Evolutionary conservation across 2,329 filamentous ascomycete genomes (phyloP).

Genomic region (Myriosclerotinia duriaeana): DNA sequence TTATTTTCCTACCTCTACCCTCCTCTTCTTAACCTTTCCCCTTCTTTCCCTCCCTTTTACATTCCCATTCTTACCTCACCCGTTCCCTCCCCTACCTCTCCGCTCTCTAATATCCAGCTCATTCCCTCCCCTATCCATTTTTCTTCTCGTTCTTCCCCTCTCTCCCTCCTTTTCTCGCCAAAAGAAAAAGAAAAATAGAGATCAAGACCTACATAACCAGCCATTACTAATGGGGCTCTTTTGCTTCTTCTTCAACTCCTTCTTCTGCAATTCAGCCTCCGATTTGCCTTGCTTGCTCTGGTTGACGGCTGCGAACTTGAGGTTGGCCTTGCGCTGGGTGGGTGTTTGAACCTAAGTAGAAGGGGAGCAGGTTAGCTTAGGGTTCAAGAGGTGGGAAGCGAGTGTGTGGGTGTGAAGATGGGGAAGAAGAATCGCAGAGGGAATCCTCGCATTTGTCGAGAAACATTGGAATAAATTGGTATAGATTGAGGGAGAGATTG

Average conservation of each 20-base stretch:
- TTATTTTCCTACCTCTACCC: too few relatives aligned
- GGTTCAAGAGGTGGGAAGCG: too few relatives aligned
- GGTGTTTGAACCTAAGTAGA: slow-evolving; percentile 71
- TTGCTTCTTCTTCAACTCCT: slow-evolving; percentile 42
- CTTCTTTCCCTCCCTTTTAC: not conserved
- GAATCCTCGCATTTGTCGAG: not conserved
- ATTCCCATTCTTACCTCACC: not conserved
- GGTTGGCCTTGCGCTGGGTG: slow-evolving; percentile 77
- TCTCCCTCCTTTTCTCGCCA: not conserved
- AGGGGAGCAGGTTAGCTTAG: not conserved
- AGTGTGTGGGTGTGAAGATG: not conserved
- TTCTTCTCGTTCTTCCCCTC: not conserved
- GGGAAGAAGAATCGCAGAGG: too few relatives aligned
- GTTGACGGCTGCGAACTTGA: slow-evolving; percentile 73
- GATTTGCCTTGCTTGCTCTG: slow-evolving; percentile 74
- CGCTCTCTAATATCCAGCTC: too few relatives aligned
- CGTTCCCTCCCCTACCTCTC: not conserved
- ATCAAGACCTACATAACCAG: slow-evolving; percentile 57
- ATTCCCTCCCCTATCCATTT: not conserved
- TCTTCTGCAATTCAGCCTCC: slow-evolving; percentile 63
- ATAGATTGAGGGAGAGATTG: too few relatives aligned
- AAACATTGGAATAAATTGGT: too few relatives aligned
- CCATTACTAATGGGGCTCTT: slow-evolving; percentile 61
- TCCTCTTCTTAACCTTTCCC: too few relatives aligned
- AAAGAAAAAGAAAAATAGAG: not conserved